Percentiles rank a stretch among this genome's conserved stretches.
Evolutionary conservation across 805 yeast genomes (phyloP).

Genomic region (Ascoidea asiatica): DNA sequence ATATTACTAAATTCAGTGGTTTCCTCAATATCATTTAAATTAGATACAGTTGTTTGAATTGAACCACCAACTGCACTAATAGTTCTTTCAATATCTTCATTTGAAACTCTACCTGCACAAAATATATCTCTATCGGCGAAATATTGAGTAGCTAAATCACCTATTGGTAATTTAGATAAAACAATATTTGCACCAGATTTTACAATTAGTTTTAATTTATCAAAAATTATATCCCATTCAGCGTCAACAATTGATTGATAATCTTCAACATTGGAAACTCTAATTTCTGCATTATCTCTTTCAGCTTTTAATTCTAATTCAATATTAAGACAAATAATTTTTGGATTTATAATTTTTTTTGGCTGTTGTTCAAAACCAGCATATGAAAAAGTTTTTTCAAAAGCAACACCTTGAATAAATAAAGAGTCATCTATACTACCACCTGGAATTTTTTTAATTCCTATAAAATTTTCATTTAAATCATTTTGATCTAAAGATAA

Average conservation of each 20-base stretch:
- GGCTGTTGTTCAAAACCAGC: slow-evolving; percentile 99
- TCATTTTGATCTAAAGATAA: slow-evolving; percentile 73
- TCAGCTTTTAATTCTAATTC: slow-evolving; percentile 96
- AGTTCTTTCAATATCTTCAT: slow-evolving; percentile 87
- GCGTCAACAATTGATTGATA: slow-evolving; percentile 97
- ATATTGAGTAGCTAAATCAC: slow-evolving; percentile 97
- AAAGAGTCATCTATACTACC: slow-evolving; percentile 92
- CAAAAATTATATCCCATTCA: slow-evolving; percentile 91
- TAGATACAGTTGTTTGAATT: slow-evolving; percentile 60
- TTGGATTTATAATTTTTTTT: slow-evolving; percentile 66
- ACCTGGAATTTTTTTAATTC: slow-evolving; percentile 90
- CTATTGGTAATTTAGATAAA: slow-evolving; percentile 88
- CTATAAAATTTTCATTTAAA: slow-evolving; percentile 80
- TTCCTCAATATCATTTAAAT: slow-evolving; percentile 46
- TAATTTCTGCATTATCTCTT: slow-evolving; percentile 96
- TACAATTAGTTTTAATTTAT: slow-evolving; percentile 73
- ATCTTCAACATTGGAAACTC: slow-evolving; percentile 86
- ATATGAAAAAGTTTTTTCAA: slow-evolving; percentile 91
- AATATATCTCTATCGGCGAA: slow-evolving; percentile 93
- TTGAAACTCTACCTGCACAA: slow-evolving; percentile 91
- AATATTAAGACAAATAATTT: slow-evolving; percentile 72
- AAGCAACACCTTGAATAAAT: slow-evolving; percentile 89
- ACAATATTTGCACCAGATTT: slow-evolving; percentile 86
- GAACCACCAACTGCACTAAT: slow-evolving; percentile 90
- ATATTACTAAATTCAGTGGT: slow-evolving; percentile 68